Percentiles rank a stretch among this genome's conserved stretches.
Evolutionary conservation across 306 rosid species (phyloP).

Genomic region (Myrica gale): DNA sequence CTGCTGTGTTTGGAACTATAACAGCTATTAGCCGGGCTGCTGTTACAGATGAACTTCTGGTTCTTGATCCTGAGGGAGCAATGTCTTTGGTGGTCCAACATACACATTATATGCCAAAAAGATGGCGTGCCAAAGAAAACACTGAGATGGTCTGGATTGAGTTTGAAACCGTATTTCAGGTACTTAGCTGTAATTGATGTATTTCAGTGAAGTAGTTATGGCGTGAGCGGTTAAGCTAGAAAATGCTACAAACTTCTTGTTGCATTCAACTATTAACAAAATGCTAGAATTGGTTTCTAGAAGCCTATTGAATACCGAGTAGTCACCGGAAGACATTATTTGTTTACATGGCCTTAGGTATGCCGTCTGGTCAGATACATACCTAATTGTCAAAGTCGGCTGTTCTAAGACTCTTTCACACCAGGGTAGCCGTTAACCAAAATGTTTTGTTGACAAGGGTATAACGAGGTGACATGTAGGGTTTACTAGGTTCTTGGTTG

Average conservation of each 20-base stretch:
- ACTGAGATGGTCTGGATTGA: slow-evolving; percentile 55
- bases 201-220: slow-evolving; percentile 20
- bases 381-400: not conserved
- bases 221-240: not conserved
- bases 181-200: slow-evolving; percentile 23
- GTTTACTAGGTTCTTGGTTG: not conserved
- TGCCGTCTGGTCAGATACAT: not conserved
- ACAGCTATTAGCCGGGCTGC: slow-evolving; percentile 85
- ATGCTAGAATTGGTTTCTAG: not conserved
- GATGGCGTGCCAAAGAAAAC: slow-evolving; percentile 92
- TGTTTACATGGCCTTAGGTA: not conserved
- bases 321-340: not conserved
- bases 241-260: not conserved
- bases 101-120: slow-evolving; percentile 94
- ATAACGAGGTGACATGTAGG: not conserved
- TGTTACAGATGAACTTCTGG: slow-evolving; percentile 60
- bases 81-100: slow-evolving; percentile 85
- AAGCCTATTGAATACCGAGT: not conserved
- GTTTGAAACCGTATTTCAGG: slow-evolving; percentile 93
- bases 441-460: not conserved
- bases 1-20: slow-evolving; percentile 88
- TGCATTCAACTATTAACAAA: not conserved
- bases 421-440: not conserved
- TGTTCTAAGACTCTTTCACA: not conserved
- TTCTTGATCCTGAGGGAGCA: slow-evolving; percentile 77